phyloP scores from a whole-genome alignment of 768 basidiomycete species.

The Gymnopilus dilepis region DNA sequence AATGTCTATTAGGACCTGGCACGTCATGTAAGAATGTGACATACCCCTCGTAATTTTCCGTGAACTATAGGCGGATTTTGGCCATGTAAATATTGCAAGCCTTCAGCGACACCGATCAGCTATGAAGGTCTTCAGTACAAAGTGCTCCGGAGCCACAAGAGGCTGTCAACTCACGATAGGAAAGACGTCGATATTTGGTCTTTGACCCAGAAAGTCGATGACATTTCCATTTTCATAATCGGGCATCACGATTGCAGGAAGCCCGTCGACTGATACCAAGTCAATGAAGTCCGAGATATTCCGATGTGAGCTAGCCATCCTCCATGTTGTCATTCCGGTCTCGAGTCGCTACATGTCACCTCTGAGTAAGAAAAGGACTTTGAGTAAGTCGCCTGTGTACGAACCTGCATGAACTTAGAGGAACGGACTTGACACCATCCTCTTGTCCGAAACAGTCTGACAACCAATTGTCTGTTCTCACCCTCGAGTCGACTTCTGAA shows the following conservation, averaged over 20 bases:
- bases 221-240: constrained; percentile 3
- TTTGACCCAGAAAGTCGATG: neutral
- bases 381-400: neutral
- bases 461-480: too few relatives aligned
- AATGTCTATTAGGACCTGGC: neutral
- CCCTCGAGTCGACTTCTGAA: too few relatives aligned
- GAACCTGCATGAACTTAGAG: neutral
- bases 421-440: too few relatives aligned
- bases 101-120: constrained; percentile 29
- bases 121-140: too few relatives aligned
- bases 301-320: neutral
- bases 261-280: neutral
- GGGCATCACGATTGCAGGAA: neutral
- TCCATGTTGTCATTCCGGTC: neutral
- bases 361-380: neutral
- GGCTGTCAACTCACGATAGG: neutral
- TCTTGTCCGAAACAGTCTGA: too few relatives aligned
- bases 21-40: constrained; percentile 9
- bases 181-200: neutral
- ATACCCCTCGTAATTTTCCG: constrained; percentile 33
- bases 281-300: neutral
- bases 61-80: constrained; percentile 31
- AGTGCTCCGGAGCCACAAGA: too few relatives aligned
- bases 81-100: constrained; percentile 31
- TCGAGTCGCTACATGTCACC: constrained; percentile 1